Base-by-base conservation (phyloP, 805 yeast species). In the Pichia eremophila region DNA sequence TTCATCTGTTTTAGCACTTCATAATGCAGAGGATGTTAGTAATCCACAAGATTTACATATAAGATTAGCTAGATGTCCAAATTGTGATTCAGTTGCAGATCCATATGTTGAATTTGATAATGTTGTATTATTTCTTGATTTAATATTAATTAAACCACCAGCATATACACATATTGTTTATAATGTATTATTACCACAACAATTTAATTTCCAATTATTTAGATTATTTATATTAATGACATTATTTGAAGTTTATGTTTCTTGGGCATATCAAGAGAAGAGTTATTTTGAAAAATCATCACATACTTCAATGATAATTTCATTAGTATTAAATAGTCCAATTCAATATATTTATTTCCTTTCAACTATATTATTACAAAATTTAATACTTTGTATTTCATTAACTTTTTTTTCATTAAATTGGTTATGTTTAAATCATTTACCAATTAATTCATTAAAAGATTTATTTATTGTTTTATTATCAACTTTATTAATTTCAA, bases 231-330 rank as follows among this genome's bases (percentile, higher is more conserved):
- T 85, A 4, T 69, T 91, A 37, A 71, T 84, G 46, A 68, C 85
- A 0, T 71, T 93, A 15, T 88, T 91, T 57, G 97, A 93, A 56
- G 91, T 91, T 5, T 93, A 93, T 61, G 64, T 93, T 45, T 81
- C 79, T 1, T 93, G 99, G 98, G 95, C 95, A 0, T 78, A 82
- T 47, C 90, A 85, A 51, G 99, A 91, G 62, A 79, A 77, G 54
- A 75, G 72, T 47, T 57, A 58, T 38, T 52, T 58, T 32, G 62
- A 56, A 25, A 51, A 54, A 37, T 48, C 47, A 9, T 44, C 46
- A 12, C 51, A 49, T 22, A 52, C 59, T 39, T 65, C 66, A 17
- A 54, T 54, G 44, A 54, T 47, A n/a, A 51, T 50, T 10, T 50
- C 57, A 18, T 43, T 59, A 11, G 58, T 74, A 1, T 60, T 72